Conservation (phyloP, 2,329 filamentous ascomycete species). For the Cercospora sp. region DNA sequence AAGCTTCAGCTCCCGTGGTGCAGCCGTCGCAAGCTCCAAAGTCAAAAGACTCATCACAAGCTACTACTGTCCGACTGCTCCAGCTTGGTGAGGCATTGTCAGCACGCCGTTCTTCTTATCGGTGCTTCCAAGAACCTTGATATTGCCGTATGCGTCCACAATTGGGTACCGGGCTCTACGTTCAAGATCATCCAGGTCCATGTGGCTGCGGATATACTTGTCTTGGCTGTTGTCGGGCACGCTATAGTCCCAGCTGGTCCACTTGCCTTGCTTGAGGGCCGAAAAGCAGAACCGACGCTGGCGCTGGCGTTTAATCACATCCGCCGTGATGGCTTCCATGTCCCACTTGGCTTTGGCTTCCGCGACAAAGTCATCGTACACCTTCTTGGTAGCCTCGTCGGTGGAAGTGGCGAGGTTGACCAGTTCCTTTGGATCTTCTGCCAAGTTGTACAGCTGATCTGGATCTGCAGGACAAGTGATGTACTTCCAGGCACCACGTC, state of each 20-base stretch:
- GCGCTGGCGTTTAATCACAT: conserved; percentile 75
- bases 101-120: conserved; percentile 31
- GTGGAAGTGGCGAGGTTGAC: conserved; percentile 61
- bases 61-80: conserved; percentile 37
- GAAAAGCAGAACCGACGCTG: conserved; percentile 76
- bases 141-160: conserved; percentile 47
- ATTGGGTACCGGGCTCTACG: conserved; percentile 70
- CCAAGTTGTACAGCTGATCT: conserved; percentile 80
- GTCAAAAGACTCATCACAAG: conserved; percentile 1
- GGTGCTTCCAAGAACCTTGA: conserved; percentile 28
- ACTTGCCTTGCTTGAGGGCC: conserved; percentile 72
- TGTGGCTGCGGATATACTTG: conserved; percentile 82
- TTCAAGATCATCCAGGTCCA: conserved; percentile 78
- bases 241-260: conserved; percentile 83
- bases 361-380: conserved; percentile 63
- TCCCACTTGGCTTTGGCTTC: conserved; percentile 80
- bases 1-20: conserved; percentile 1
- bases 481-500: conserved; percentile 86
- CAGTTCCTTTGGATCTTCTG: conserved; percentile 73
- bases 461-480: conserved; percentile 81
- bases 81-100: conserved; percentile 36
- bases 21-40: background rate
- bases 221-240: conserved; percentile 62
- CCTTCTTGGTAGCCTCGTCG: conserved; percentile 42
- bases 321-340: conserved; percentile 71